Base-by-base conservation (phyloP, 805 yeast genomes). In the Suhomyces prunicola region DNA sequence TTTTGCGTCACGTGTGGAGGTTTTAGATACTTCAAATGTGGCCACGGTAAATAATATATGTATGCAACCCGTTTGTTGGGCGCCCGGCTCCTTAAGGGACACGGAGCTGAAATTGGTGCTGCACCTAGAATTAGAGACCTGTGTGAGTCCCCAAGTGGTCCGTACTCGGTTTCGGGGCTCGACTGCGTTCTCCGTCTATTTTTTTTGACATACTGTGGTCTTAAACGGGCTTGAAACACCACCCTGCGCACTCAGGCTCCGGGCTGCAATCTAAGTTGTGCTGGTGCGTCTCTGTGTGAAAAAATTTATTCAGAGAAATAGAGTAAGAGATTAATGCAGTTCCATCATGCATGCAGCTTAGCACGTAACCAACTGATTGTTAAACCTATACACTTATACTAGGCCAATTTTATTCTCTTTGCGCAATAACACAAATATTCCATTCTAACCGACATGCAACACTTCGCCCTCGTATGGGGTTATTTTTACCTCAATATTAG, bases 381-480 rank as follows among this genome's bases (percentile, higher is more conserved):
- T 39, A 17, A 19, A 19, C 15, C 42, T 19, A 19, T 39, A 9
- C 42, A 39, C 24, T 39, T 17, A 19, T 19, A 19, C 19, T 39
- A 19, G 24, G 17, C 9, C 42, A 19, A 39, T 39, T 39, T 39
- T 39, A 5, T 39, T 39, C 42, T 39, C 24, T 39, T 39, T 17
- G 42, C 42, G 23, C 42, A 7, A 19, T 19, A 39, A 24, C 31
- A 36, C 41, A 19, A 46, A 46, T 31, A 19, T 46, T 46, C 48
- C 17, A 33, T 33, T 46, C 41, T 46, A 46, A 46, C 48, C 48
- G 48, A 46, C 29, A 22, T 31, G 27, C 35, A 44, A 44, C 36
- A 44, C n/a, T 27, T 27, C 35, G 9, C 35, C 35, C 22, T 27
- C 26, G 15, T 33, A n/a, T 46, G 48, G 33, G 41, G 48, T 24